Percentiles rank a stretch among this genome's conserved stretches.
Conservation (phyloP, 2,329 filamentous ascomycete species). For the Plenodomus biglobosus region DNA sequence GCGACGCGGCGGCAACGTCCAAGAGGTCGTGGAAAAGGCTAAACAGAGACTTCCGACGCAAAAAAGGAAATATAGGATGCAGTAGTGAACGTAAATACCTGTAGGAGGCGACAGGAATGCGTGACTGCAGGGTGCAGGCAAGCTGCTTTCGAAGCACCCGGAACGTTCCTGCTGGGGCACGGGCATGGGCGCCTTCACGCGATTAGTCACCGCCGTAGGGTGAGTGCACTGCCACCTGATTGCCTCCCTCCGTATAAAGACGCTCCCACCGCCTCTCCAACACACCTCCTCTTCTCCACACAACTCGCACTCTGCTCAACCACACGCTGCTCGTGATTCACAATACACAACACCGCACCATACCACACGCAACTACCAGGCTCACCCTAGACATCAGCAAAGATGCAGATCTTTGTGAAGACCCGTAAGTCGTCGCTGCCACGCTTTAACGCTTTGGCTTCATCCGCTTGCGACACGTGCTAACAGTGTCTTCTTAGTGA, state of each 20-base stretch:
- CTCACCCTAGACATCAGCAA: conserved; percentile 12
- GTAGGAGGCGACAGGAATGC: too few species aligned
- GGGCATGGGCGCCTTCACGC: conserved; percentile 28
- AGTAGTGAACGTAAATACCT: too few species aligned
- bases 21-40: not conserved
- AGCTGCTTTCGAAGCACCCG: conserved; percentile 29
- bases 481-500: conserved; percentile 54
- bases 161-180: conserved; percentile 41
- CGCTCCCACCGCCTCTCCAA: conserved; percentile 17
- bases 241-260: conserved; percentile 35
- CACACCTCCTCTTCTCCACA: conserved; percentile 14
- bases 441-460: conserved; percentile 12
- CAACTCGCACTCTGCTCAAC: conserved; percentile 15
- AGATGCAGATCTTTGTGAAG: conserved; percentile 98
- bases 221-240: conserved; percentile 36
- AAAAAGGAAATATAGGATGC: too few species aligned
- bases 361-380: conserved; percentile 7
- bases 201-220: conserved; percentile 35
- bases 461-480: conserved; percentile 22
- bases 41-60: not conserved
- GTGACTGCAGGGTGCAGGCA: not conserved
- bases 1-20: conserved; percentile 5
- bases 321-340: conserved; percentile 10
- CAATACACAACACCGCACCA: conserved; percentile 7
- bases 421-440: conserved; percentile 66